Percentiles rank a stretch among this genome's conserved stretches.
These are phyloP conservation scores for Chrysosporium queenslandicum DNA, from an alignment of 2,329 filamentous ascomycete species.

Conservation along the genomic window DNA sequence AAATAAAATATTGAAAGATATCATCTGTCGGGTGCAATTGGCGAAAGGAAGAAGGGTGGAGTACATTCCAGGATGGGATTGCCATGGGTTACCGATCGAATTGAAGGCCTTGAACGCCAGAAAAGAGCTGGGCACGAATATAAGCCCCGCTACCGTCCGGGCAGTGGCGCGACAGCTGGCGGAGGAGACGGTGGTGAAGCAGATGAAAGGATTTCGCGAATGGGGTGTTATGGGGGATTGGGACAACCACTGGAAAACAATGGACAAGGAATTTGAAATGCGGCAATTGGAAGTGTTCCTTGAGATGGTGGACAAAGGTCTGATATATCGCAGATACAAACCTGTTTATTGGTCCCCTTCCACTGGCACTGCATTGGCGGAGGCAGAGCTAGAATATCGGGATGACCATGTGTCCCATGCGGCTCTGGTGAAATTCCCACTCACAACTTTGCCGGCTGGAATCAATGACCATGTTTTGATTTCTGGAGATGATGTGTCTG, in stretches of 20 bases:
- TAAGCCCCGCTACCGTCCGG: conserved; percentile 42
- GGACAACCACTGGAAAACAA: conserved; percentile 53
- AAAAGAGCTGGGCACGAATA: conserved; percentile 33
- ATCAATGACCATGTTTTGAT: conserved; percentile 35
- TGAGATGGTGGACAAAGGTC: conserved; percentile 51
- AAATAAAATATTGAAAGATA: conserved; percentile 95
- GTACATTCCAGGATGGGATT: conserved; percentile 94
- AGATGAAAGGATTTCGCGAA: conserved; percentile 49
- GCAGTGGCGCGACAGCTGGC: conserved; percentile 48
- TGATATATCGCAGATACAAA: conserved; percentile 53
- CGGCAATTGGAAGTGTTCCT: conserved; percentile 51
- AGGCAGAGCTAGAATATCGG: conserved; percentile 56
- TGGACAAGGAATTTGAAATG: conserved; percentile 53
- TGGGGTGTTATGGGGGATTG: conserved; percentile 58
- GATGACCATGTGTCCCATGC: conserved; percentile 51
- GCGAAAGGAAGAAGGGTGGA: conserved; percentile 64
- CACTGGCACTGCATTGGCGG: conserved; percentile 53
- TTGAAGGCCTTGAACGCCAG: conserved; percentile 72
- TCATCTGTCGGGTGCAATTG: conserved; percentile 73
- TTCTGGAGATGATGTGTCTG: conserved; percentile 50
- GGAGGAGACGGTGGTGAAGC: conserved; percentile 45
- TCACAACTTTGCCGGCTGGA: conserved; percentile 42
- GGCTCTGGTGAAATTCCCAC: conserved; percentile 64
- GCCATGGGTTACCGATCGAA: conserved; percentile 93
- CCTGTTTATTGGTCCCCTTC: conserved; percentile 59